Base-by-base conservation (phyloP, 257 asterid species). In the Nicotiana sylvestris region DNA sequence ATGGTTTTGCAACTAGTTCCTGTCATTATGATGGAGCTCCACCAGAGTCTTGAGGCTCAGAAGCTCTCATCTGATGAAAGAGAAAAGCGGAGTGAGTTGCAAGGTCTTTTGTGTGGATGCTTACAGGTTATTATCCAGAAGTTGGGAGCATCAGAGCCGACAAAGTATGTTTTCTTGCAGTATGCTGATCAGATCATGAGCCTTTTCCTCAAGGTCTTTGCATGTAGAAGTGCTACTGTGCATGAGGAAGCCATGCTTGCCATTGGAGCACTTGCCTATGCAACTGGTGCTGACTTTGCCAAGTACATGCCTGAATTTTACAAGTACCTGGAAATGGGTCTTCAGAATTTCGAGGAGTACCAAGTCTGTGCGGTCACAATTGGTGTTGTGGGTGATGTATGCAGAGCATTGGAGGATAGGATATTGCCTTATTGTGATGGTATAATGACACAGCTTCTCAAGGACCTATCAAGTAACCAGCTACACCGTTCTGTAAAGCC, bases 181-280 rank as follows among this genome's bases (percentile, higher is more conserved):
- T 88, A 85, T 78, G 90, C 95, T 3, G 98, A 94, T 87, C 97
- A 91, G 84, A 92, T 94, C 67, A 91, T 94, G 98, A 88, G 70
- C 81, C 93, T 92, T 68, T 87, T 94, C 78, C 89, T 94, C 43
- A 89, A 83, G 81, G 97, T 92, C n/a, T 94, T 94, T 79, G 95
- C 96, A 32, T 90, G 94, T 85, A 90, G 96, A 85, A 91, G 84
- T 87, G 96, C 98, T 39, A 90, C 96, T 51, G 97, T 89, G 82
- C 98, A 92, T 68, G 97, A 94, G 86, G 98, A 94, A 88, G 98
- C 97, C 3, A 94, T 94, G 97, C 97, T 92, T 82, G 91, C 97
- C 29, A 91, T 94, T 88, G 98, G 96, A 61, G 96, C 97, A 10
- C 92, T 92, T 81, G 98, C 98, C 86, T 90, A 94, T 83, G 88